A percentile compares a stretch with the other conserved stretches of the same genome.
Evolutionary conservation across 2,329 filamentous ascomycete species (phyloP).

Genomic region (Ceratocystis ficicola): DNA sequence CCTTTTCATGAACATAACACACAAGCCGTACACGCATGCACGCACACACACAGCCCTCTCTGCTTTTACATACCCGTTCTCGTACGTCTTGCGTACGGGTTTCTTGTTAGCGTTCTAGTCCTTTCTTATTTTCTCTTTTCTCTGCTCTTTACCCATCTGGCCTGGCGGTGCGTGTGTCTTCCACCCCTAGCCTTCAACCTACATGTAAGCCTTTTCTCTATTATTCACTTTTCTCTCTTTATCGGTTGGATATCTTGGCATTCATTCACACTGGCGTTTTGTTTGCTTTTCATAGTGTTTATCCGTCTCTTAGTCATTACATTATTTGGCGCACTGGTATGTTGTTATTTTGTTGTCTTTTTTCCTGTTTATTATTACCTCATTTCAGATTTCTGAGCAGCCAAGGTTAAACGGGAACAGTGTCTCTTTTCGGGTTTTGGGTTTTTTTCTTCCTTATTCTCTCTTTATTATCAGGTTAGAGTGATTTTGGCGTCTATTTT

Average conservation of each 20-base stretch:
- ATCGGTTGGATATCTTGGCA: not conserved
- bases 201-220: conserved; percentile 8
- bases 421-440: too few relatives aligned
- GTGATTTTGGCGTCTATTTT: not conserved
- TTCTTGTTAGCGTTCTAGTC: not conserved
- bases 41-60: not conserved
- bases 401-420: too few relatives aligned
- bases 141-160: not conserved
- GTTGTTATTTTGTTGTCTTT: not conserved
- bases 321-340: not conserved
- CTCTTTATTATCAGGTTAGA: not conserved
- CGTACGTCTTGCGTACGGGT: too few relatives aligned
- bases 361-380: not conserved
- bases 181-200: not conserved
- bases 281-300: not conserved
- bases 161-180: not conserved
- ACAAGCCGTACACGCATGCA: not conserved
- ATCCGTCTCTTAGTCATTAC: not conserved
- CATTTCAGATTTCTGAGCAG: too few relatives aligned
- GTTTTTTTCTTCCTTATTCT: not conserved
- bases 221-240: not conserved
- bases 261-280: conserved; percentile 7
- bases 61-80: not conserved
- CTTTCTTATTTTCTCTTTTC: not conserved
- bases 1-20: too few relatives aligned